Base-by-base conservation (phyloP, 2,329 filamentous ascomycete genomes). In the Chaetoscypha palmicola region DNA sequence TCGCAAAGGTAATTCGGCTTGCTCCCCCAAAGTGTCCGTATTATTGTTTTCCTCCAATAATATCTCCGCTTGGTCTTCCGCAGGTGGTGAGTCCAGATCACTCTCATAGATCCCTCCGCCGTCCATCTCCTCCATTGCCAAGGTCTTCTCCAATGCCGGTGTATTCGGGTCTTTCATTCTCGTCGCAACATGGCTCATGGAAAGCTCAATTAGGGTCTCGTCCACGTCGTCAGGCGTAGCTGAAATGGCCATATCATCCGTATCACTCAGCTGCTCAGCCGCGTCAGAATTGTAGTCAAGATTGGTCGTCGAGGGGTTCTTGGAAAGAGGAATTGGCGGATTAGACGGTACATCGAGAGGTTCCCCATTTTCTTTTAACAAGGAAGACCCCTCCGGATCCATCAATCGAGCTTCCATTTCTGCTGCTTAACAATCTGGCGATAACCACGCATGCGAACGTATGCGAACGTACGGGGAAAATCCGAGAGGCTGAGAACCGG, bases 201-300 rank as follows among this genome's bases (percentile, higher is more conserved):
- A 68, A 2, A 76, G 74, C 56, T 77, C 76, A 38, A 82, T 68
- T 35, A 80, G 69, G 5, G 75, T 76, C 51, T 77, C 74, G 3
- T 73, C 77, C 51, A 74, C 74, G 54, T 79, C 75, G 45, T 73
- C 55, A 11, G 58, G 49, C 20, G 57, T 46, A 41, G 52, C 41
- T 30, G 46, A 47, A 21, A 48, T 36, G 10, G 47, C 33, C 45
- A 57, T 56, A 28, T 45, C 51, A 28, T 57, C 57, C 20, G 35
- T 26, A 8, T 56, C 53, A 33, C 54, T 51, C 36, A 36, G 48
- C 12, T 12, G 7, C 12, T 28, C 24, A 28, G 24, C 24, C 24
- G 24, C 24, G 7, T 28, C 24, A 12, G 7, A 28, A 7, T 12
- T 12, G 24, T 28, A 7, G 7, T 28, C 24, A 12, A 28, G 24